Percentiles rank a stretch among this genome's conserved stretches.
Conservation (phyloP, 306 rosid genomes). For the Amphicarpaea edgeworthii region DNA sequence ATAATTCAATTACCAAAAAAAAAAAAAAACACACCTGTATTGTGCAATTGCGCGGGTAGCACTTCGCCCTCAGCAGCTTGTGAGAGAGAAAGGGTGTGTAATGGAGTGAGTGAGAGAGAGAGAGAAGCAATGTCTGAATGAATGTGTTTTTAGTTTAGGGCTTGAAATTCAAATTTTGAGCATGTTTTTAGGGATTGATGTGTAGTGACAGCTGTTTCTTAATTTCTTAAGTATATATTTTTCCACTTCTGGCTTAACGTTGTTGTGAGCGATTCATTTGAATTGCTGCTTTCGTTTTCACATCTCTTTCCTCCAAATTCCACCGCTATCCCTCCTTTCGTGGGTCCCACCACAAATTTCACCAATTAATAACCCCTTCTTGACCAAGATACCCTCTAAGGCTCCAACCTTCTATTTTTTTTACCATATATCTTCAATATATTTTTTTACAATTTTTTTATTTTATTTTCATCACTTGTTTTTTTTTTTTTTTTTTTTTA, state of each 20-base stretch:
- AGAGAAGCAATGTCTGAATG: background rate
- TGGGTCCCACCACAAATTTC: background rate
- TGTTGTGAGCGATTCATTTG: background rate
- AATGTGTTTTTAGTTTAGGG: background rate
- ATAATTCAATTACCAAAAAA: background rate
- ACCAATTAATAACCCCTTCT: too few relatives aligned
- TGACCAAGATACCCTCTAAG: slow-evolving; percentile 25
- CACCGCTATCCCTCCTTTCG: slow-evolving; percentile 72
- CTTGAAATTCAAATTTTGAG: slow-evolving; percentile 13
- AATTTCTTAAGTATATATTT: background rate
- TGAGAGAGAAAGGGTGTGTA: background rate
- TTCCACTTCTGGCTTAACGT: background rate
- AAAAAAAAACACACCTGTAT: slow-evolving; percentile 38
- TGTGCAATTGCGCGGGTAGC: background rate
- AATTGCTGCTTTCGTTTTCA: slow-evolving; percentile 44
- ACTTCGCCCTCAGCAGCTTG: too few relatives aligned
- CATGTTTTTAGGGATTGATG: slow-evolving; percentile 11
- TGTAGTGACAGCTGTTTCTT: slow-evolving; percentile 16
- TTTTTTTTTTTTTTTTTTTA: too few relatives aligned
- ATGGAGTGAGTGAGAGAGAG: background rate
- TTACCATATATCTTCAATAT: too few relatives aligned
- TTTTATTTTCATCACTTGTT: too few relatives aligned
- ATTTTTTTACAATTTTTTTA: too few relatives aligned
- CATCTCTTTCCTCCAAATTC: slow-evolving; percentile 61
- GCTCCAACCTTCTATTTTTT: too few relatives aligned